Evolutionary conservation across 2,329 filamentous ascomycete species (phyloP).

Genomic region (Lasiodiplodia sp.): DNA sequence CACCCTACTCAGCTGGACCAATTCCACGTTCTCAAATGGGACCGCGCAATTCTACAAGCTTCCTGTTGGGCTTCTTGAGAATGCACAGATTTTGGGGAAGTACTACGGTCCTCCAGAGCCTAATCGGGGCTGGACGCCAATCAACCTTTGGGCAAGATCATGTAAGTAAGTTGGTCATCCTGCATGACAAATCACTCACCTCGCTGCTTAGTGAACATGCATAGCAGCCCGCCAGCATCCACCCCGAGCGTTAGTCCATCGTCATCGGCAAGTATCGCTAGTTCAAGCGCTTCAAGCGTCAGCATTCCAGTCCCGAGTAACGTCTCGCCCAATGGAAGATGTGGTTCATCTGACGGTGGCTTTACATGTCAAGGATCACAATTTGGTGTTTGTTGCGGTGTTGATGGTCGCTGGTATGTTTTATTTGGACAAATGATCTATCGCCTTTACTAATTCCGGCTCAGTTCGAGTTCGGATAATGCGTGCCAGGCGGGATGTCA

Average conservation of each 20-base stretch:
- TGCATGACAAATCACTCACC: background rate
- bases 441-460: background rate
- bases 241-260: background rate
- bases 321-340: conserved; percentile 6
- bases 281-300: conserved; percentile 13
- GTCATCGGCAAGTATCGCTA: background rate
- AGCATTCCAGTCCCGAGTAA: conserved; percentile 6
- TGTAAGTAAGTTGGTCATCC: background rate
- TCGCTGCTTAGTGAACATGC: conserved; percentile 1
- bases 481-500: conserved; percentile 14
- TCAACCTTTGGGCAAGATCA: conserved; percentile 34
- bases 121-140: conserved; percentile 36
- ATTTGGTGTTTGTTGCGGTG: conserved; percentile 5
- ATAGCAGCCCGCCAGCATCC: background rate
- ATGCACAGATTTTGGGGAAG: conserved; percentile 39
- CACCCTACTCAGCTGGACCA: conserved; percentile 42
- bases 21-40: conserved; percentile 40
- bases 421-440: too few species aligned
- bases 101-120: conserved; percentile 38
- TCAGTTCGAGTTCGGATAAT: background rate
- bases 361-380: conserved; percentile 2
- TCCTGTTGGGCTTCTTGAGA: conserved; percentile 36
- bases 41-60: conserved; percentile 42
- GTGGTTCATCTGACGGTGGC: background rate
- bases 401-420: conserved; percentile 8